These are phyloP conservation scores for Neoboletus subvelutipes DNA, from an alignment of 768 basidiomycete genomes.

Conservation along the genomic window DNA sequence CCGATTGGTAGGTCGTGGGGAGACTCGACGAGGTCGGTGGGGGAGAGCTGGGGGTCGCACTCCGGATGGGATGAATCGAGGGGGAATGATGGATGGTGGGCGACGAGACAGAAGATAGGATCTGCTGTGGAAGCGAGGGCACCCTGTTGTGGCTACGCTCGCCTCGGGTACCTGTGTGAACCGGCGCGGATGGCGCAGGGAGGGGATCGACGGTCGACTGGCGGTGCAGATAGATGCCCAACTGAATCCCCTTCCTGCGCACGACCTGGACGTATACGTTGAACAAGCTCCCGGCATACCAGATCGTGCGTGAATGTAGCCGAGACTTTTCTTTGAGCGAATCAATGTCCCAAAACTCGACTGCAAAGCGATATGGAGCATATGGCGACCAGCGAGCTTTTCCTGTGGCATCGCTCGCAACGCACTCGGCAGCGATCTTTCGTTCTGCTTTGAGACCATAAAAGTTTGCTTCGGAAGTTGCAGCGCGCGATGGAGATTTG, in stretches of 20 bases:
- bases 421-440: conserved; percentile 41
- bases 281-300: conserved; percentile 87
- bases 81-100: conserved; percentile 42
- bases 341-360: conserved; percentile 90
- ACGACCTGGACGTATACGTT: conserved; percentile 90
- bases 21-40: conserved; percentile 21
- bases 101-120: conserved; percentile 27
- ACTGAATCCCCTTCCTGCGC: conserved; percentile 75
- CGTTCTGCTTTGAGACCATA: conserved; percentile 59
- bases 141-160: conserved; percentile 31
- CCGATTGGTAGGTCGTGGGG: conserved; percentile 25
- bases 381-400: conserved; percentile 62
- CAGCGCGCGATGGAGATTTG: conserved; percentile 27
- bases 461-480: conserved; percentile 51
- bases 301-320: conserved; percentile 81
- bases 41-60: conserved; percentile 41
- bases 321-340: conserved; percentile 81
- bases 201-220: conserved; percentile 80
- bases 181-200: conserved; percentile 66
- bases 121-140: conserved; percentile 32
- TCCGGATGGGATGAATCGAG: conserved; percentile 47
- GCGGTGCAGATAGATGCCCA: conserved; percentile 87
- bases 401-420: conserved; percentile 43
- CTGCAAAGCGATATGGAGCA: conserved; percentile 80
- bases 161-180: conserved; percentile 26